A percentile compares a stretch with the other conserved stretches of the same genome.
Evolutionary conservation across 306 rosid species (phyloP).

Genomic region (Calophaca sinica): DNA sequence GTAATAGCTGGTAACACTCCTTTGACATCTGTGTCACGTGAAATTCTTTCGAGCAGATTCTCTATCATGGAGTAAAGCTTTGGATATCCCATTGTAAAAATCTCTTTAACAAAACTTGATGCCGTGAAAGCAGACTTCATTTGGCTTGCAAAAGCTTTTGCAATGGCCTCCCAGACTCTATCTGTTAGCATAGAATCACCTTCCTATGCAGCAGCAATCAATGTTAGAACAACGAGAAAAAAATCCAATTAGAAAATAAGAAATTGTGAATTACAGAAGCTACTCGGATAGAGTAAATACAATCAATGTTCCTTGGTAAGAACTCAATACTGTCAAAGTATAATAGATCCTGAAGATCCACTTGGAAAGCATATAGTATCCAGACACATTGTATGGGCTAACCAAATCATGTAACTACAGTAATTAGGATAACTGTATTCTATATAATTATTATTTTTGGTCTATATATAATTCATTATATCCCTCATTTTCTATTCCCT

Average conservation of each 20-base stretch:
- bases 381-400: neutral
- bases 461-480: neutral
- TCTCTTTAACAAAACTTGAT: conserved; percentile 97
- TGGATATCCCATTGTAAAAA: conserved; percentile 91
- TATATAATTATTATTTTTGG: neutral
- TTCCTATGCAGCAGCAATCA: conserved; percentile 63
- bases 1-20: conserved; percentile 93
- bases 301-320: conserved; percentile 25
- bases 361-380: neutral
- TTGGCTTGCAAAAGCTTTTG: conserved; percentile 91
- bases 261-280: neutral
- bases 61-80: conserved; percentile 92
- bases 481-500: neutral
- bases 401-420: neutral
- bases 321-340: conserved; percentile 35
- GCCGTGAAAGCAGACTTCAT: conserved; percentile 98
- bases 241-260: conserved; percentile 34
- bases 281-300: neutral
- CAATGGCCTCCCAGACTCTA: conserved; percentile 95
- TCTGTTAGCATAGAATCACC: conserved; percentile 89
- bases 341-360: conserved; percentile 36
- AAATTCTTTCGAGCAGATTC: conserved; percentile 92
- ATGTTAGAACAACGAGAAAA: conserved; percentile 41
- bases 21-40: conserved; percentile 92
- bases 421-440: neutral